These are phyloP conservation scores for Coniochaeta sp. DNA, from an alignment of 2,329 filamentous ascomycete species.

Conservation along the genomic window DNA sequence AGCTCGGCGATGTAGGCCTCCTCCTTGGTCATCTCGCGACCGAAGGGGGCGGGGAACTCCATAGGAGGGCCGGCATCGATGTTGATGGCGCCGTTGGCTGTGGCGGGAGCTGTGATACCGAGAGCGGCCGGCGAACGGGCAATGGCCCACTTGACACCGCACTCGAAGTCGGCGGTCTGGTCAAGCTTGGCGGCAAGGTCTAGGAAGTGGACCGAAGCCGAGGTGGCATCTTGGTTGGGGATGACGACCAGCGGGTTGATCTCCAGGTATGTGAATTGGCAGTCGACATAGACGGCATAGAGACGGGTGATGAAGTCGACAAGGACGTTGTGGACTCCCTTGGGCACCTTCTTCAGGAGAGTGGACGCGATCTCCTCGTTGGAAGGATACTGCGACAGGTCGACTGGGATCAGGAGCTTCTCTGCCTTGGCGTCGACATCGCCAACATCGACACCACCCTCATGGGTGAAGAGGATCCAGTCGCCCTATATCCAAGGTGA, in stretches of 20 bases:
- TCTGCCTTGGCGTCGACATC: constrained; percentile 98
- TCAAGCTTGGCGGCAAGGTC: constrained; percentile 98
- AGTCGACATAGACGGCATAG: constrained; percentile 98
- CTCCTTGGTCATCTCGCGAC: constrained; percentile 96
- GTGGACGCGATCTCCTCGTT: constrained; percentile 85
- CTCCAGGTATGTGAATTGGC: constrained; percentile 99
- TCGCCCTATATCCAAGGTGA: constrained; percentile 62
- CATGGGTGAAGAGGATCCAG: constrained; percentile 99
- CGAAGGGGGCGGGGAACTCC: constrained; percentile 98
- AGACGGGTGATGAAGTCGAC: constrained; percentile 98
- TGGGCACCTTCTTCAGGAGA: constrained; percentile 87
- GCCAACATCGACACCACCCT: constrained; percentile 98
- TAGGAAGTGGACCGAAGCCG: constrained; percentile 93
- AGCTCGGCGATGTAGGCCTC: constrained; percentile 98
- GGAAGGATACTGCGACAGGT: constrained; percentile 88
- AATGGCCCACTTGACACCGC: constrained; percentile 97
- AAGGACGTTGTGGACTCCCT: constrained; percentile 94
- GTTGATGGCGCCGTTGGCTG: constrained; percentile 69
- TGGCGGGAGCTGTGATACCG: constrained; percentile 60
- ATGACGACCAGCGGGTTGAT: constrained; percentile 99
- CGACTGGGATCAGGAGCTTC: constrained; percentile 96
- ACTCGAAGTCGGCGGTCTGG: constrained; percentile 99
- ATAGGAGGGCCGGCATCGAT: constrained; percentile 96
- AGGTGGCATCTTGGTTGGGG: constrained; percentile 86
- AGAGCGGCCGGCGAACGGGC: constrained; percentile 85